Evolutionary conservation across 805 yeast genomes (phyloP), one percentile per base, ranked within the genome.

Genomic region (Barnettozyma populi): DNA sequence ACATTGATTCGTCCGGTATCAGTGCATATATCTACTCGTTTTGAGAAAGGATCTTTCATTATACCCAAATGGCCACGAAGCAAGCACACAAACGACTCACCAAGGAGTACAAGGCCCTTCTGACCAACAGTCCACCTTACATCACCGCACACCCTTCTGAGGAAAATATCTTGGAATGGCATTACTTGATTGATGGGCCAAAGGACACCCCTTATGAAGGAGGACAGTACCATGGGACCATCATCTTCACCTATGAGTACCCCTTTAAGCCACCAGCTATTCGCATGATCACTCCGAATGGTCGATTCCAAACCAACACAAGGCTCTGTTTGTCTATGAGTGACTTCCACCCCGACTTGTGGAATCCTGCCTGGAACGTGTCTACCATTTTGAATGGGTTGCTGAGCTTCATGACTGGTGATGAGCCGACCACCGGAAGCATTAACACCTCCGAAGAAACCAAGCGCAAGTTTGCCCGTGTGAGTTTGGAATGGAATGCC

Each of bases 351-450:
- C 97, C 96, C 3, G 94, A 90, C 64, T 71, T 85, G 1, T 90
- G 98, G 98, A 90, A 90, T 64, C 97, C 98, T 1, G 89, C 95
- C 7, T 90, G 97, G 97, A 81, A 90, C 40, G 97, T 90, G 23
- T 73, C 88, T 31, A 90, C 97, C 0, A 90, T 90, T 19, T 72
- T 90, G 56, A 86, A 82, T 10, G 98, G 97, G 0, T 70, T 90
- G 34, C 70, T 90, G 54, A 87, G 96, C 62, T 90, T 90, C 60
- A 90, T 90, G 98, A 88, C 95, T 1, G 84, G 94, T 9, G 78
- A 79, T 50, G 97, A 90, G 56, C 69, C 76, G 23, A 87, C 97
- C 2, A 84, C 96, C 0, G 97, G 97, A 0, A 81, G 92, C 8
- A 79, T 90, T 11, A 70, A 66, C 8, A 79, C 96, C 1, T 74